Evolutionary conservation across 129 eudicot species (phyloP), one percentile per base, ranked within the genome.

Genomic region (Gnaphalium uliginosum): DNA sequence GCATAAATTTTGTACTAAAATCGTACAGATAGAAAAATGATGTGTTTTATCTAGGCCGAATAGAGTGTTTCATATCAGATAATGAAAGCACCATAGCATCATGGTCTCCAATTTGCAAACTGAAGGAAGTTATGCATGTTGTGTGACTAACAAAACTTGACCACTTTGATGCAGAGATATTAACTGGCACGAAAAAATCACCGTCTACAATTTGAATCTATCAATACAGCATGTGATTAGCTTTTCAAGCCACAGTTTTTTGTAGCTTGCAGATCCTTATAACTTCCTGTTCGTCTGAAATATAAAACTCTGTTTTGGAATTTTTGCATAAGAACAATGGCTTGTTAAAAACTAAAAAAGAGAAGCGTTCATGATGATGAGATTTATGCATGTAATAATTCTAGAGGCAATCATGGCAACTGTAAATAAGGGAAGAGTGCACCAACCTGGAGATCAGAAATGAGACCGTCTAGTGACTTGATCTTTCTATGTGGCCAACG

Each of bases 401-500:
- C 18, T 14, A 46, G 53, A 46, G 18, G 14, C 6, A 46, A 13
- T 46, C 53, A 13, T 46, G 53, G 53, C 59, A 18, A 17, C 19
- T 37, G 43, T 33, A 67, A 25, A 4, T 33, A 15, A 68, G 39
- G 53, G 51, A 39, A 72, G 58, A 56, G 46, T 24, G 50, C 19
- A 58, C 35, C 35, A 37, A 86, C 90, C 90, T 86, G 90, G 68
- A 86, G 90, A 78, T 81, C 79, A 14, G 75, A 83, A 74, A 86
- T 83, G 74, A 86, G 87, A 63, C 83, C 75, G 14, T 86, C 90
- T 8, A 86, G 87, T 57, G 90, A 86, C 78, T 86, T 83, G 73
- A 83, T 83, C 83, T 86, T 86, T 76, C 90, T 75, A 78, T 86
- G 87, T 21, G 90, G 90, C 90, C 87, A 86, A 59, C 90, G 87